phyloP scores from a whole-genome alignment of 257 asterid species.

The Ligustrum vulgare region DNA sequence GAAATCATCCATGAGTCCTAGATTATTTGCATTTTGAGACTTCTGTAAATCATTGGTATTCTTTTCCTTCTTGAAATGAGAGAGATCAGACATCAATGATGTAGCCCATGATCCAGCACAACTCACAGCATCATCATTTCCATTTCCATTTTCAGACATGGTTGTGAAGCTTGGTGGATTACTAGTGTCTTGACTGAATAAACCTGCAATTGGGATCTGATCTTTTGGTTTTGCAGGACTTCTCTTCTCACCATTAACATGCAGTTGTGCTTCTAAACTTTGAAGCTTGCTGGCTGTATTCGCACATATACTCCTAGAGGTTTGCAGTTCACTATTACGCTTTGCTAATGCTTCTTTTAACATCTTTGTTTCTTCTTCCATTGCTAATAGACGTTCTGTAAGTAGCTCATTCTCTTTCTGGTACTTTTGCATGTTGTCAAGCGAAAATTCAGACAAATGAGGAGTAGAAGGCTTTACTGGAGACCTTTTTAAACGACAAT shows the following conservation, averaged over 20 bases:
- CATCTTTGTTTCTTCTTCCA: constrained; percentile 98
- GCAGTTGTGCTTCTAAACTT: constrained; percentile 68
- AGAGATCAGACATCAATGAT: constrained; percentile 49
- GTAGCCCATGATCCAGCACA: constrained; percentile 82
- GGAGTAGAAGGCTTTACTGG: constrained; percentile 74
- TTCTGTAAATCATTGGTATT: constrained; percentile 53
- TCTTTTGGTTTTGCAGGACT: constrained; percentile 41
- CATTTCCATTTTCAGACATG: constrained; percentile 89
- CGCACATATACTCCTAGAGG: constrained; percentile 71
- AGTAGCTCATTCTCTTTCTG: constrained; percentile 71
- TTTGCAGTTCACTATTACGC: constrained; percentile 85
- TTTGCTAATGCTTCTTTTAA: constrained; percentile 87
- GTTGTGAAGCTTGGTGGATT: constrained; percentile 65
- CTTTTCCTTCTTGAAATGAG: constrained; percentile 72
- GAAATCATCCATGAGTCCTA: constrained; percentile 95
- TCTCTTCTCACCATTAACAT: constrained; percentile 51
- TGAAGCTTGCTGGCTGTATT: constrained; percentile 80
- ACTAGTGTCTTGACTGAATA: constrained; percentile 38
- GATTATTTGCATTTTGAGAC: constrained; percentile 59
- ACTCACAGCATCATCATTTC: constrained; percentile 67
- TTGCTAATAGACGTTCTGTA: constrained; percentile 70
- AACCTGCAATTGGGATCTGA: constrained; percentile 41
- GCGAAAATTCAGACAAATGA: constrained; percentile 60
- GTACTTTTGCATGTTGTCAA: constrained; percentile 62
- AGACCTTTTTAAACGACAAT: constrained; percentile 71